Evolutionary conservation across 2,329 filamentous ascomycete species (phyloP), one percentile per base, ranked within the genome.

Genomic region (Fusarium gaditjirri): DNA sequence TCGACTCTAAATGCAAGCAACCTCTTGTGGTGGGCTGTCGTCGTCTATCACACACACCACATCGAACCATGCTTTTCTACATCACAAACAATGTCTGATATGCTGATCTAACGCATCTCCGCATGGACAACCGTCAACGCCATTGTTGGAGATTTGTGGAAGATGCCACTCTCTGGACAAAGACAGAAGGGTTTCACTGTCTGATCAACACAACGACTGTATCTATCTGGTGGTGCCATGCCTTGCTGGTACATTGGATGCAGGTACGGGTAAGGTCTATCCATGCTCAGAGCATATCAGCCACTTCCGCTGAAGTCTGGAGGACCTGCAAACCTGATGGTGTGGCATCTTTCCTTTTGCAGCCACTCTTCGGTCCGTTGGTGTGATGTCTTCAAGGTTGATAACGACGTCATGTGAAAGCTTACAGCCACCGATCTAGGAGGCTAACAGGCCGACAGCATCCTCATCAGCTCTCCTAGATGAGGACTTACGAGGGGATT

Each of bases 291-390:
- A 31, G 29, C 50, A 42, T 49, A 44, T 54, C 56, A 71, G 57
- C 65, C 61, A 61, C 64, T 61, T 72, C 59, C 50, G 64, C 50
- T 54, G 38, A 61, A 63, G 36, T 43, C 55, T 62, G 35, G 35
- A 62, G 42, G 58, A 36, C 35, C n/a, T 68, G 35, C 57, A 68
- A 53, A 59, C 35, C 41, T 52, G 44, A 52, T 67, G 70, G 57
- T 53, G 66, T 68, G 66, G 54, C 36, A 54, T 60, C 36, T 70
- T 68, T 72, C 54, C 43, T 42, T 49, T 72, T 68, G 52, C 39
- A 33, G 21, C 47, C 42, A n/a, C 39, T 38, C 49, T 59, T 63
- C 39, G 65, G 60, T 54, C 56, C 69, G 42, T 52, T 66, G 41
- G 47, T 67, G 60, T 9, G 39, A 55, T 54, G 43, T 66, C 25